Conservation (phyloP, 768 basidiomycete genomes). For the button mushroom (Agaricus bisporus) region DNA sequence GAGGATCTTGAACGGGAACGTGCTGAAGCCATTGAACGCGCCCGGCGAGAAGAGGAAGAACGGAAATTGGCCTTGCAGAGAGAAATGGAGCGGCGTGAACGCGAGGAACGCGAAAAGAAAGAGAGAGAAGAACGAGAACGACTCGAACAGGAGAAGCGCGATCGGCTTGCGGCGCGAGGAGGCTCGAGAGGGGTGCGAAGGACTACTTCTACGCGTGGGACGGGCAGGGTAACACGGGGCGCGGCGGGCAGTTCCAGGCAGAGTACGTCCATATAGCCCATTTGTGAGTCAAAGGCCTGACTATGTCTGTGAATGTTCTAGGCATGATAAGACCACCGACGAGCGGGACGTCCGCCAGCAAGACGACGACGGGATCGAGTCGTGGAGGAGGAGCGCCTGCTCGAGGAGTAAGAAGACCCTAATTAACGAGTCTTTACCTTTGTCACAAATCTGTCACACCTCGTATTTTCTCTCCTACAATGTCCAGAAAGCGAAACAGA, state of each 20-base stretch:
- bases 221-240: conserved; percentile 22
- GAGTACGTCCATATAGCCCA: not conserved
- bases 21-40: conserved; percentile 35
- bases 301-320: not conserved
- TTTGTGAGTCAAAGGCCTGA: not conserved
- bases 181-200: conserved; percentile 69
- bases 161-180: conserved; percentile 34
- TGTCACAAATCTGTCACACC: conserved; percentile 6
- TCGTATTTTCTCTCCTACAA: conserved; percentile 3
- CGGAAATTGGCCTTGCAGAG: conserved; percentile 36
- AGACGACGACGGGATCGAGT: not conserved
- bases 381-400: conserved; percentile 2
- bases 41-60: conserved; percentile 46
- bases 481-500: conserved; percentile 13
- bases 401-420: not conserved
- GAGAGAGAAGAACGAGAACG: conserved; percentile 38
- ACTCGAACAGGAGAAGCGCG: conserved; percentile 36
- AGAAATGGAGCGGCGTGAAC: conserved; percentile 37
- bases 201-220: conserved; percentile 53
- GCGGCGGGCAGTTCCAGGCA: not conserved
- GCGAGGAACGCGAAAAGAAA: conserved; percentile 31
- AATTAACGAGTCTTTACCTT: too few relatives aligned
- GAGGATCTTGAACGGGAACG: conserved; percentile 42
- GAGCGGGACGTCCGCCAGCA: not conserved
- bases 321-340: not conserved